These are phyloP conservation scores for Hypoxylon sp. DNA, from an alignment of 2,329 filamentous ascomycete genomes.

Conservation along the genomic window DNA sequence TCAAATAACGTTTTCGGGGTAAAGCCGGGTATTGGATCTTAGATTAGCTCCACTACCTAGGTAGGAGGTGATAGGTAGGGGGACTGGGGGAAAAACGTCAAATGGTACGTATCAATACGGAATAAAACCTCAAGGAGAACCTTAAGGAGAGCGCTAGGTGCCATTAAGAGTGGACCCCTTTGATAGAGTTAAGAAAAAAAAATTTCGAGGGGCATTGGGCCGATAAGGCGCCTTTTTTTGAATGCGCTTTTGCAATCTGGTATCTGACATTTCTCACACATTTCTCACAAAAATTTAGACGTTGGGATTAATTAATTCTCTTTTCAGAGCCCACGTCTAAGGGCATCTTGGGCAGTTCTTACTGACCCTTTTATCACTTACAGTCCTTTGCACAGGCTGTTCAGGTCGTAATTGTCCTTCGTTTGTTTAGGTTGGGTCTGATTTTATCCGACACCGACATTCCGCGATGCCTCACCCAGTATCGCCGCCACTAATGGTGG, in stretches of 20 bases:
- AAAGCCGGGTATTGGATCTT: conserved; percentile 23
- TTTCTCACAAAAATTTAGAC: conserved; percentile 26
- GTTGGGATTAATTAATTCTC: conserved; percentile 31
- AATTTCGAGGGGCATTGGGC: conserved; percentile 30
- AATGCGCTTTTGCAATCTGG: conserved; percentile 28
- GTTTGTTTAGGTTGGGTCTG: conserved; percentile 15
- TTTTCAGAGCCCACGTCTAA: conserved; percentile 35
- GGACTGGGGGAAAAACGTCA: conserved; percentile 28
- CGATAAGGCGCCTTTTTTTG: conserved; percentile 36
- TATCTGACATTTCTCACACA: conserved; percentile 31
- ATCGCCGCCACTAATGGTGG: conserved; percentile 62
- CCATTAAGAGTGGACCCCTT: conserved; percentile 14
- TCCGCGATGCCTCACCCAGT: conserved; percentile 61
- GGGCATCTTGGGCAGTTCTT: conserved; percentile 35
- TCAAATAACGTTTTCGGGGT: conserved; percentile 11
- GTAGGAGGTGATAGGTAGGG: conserved; percentile 11
- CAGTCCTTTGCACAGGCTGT: conserved; percentile 14
- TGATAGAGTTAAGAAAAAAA: conserved; percentile 38
- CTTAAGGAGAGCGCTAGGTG: neutral
- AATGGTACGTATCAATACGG: conserved; percentile 25
- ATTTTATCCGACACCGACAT: conserved; percentile 17
- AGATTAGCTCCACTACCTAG: conserved; percentile 36
- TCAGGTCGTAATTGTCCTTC: conserved; percentile 19
- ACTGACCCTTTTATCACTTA: conserved; percentile 25
- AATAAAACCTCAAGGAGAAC: no score